phyloP scores from a whole-genome alignment of 2,329 filamentous ascomycete species.

The Pseudogymnoascus sp. region DNA sequence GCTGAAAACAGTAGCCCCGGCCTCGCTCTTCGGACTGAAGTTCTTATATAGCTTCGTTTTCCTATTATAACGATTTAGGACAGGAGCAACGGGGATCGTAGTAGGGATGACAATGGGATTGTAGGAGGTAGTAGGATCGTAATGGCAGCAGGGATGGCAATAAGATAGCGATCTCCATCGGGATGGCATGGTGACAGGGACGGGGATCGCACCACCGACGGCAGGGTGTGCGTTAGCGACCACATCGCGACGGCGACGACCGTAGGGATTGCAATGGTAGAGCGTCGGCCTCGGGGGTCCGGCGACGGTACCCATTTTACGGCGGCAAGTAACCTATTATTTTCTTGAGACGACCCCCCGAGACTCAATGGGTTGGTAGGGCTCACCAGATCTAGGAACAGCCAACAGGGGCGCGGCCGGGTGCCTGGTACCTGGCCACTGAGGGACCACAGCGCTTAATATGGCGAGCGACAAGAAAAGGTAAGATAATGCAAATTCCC shows the following conservation, averaged over 20 bases:
- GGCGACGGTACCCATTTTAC: neutral
- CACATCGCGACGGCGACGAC: neutral
- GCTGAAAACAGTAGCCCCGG: no score
- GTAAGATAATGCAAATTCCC: neutral
- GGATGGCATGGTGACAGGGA: no score
- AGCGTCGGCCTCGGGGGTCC: neutral
- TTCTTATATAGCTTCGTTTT: neutral
- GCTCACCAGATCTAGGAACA: slow-evolving; percentile 17
- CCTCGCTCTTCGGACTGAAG: no score
- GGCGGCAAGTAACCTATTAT: neutral
- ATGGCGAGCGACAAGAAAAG: neutral
- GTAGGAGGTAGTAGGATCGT: neutral
- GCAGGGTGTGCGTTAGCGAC: neutral
- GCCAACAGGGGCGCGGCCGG: slow-evolving; percentile 16
- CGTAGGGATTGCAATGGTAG: neutral
- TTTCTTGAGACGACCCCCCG: neutral
- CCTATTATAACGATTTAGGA: neutral
- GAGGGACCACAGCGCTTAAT: neutral
- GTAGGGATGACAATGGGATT: neutral
- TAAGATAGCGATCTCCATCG: no score
- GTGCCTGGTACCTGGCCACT: neutral
- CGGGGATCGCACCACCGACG: no score
- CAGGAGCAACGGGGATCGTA: neutral
- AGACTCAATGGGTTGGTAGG: neutral
- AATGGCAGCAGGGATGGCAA: neutral